phyloP scores from a whole-genome alignment of 305 asterid species.

The Fraxinus xanthoxyloides region DNA sequence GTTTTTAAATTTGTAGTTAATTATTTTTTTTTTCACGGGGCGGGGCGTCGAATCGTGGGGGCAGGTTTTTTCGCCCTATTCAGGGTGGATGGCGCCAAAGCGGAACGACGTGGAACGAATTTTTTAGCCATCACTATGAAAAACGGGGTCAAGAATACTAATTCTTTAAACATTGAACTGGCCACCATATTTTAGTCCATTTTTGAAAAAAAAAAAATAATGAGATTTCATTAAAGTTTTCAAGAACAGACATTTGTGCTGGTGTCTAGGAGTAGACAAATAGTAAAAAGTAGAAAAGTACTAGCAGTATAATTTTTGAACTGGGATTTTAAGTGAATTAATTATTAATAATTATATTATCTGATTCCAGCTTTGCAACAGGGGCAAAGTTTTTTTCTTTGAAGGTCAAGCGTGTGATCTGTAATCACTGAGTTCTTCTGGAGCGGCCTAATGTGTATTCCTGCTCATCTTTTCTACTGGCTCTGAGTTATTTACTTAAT shows the following conservation, averaged over 20 bases:
- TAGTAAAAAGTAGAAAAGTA: neutral
- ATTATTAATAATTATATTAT: neutral
- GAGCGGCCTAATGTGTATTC: constrained; percentile 21
- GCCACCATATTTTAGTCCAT: constrained; percentile 30
- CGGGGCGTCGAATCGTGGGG: no score
- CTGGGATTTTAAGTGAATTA: neutral
- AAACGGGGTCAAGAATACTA: neutral
- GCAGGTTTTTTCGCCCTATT: no score
- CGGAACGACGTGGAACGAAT: no score
- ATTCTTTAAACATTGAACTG: constrained; percentile 31
- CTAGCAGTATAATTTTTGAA: neutral
- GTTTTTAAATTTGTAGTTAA: no score
- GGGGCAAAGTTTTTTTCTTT: constrained; percentile 24
- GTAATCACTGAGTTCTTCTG: constrained; percentile 25
- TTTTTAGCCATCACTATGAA: no score
- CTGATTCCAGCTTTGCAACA: constrained; percentile 5
- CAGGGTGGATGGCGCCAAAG: no score
- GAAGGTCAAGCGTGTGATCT: constrained; percentile 50
- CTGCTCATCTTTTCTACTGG: constrained; percentile 26
- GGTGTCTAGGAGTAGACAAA: neutral
- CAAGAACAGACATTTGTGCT: no score
- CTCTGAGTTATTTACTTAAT: constrained; percentile 24
- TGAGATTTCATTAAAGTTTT: no score
- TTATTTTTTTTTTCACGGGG: no score
- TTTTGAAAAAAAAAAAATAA: no score